Evolutionary conservation across 257 asterid species (phyloP).

Genomic region (Scutellaria barbata): DNA sequence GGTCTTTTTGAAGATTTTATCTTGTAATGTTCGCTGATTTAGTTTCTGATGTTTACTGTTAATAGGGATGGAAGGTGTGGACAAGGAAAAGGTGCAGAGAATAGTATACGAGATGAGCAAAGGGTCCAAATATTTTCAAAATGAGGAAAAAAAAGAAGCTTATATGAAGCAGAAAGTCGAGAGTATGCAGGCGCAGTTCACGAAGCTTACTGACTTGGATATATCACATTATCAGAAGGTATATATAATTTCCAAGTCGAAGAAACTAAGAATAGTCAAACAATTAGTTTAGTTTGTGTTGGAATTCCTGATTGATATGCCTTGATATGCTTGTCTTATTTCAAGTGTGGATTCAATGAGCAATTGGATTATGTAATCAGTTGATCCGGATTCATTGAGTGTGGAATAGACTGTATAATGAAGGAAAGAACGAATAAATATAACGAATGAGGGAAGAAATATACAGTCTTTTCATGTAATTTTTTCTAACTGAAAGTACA

Average conservation of each 20-base stretch:
- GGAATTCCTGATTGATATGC: constrained; percentile 21
- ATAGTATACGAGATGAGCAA: constrained; percentile 97
- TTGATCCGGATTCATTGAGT: constrained; percentile 2
- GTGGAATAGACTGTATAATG: constrained; percentile 7
- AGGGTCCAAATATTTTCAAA: constrained; percentile 91
- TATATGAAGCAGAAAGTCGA: constrained; percentile 77
- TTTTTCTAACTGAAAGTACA: not conserved
- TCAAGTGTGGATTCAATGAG: not conserved
- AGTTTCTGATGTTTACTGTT: constrained; percentile 27
- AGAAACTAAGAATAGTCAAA: not conserved
- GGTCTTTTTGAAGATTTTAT: not conserved
- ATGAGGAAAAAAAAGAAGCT: constrained; percentile 87
- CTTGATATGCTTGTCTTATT: not conserved
- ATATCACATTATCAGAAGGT: constrained; percentile 72
- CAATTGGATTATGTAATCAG: not conserved
- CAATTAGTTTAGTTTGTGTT: not conserved
- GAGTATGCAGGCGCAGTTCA: constrained; percentile 63
- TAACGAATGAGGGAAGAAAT: constrained; percentile 3
- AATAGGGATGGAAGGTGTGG: constrained; percentile 98
- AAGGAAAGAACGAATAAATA: constrained; percentile 1
- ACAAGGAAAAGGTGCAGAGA: constrained; percentile 96
- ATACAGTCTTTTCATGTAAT: not conserved
- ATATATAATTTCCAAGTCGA: constrained; percentile 21
- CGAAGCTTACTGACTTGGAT: constrained; percentile 63
- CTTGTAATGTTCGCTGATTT: not conserved